phyloP scores from a whole-genome alignment of 176 grass and related monocot species.

The Oryza officinalis region DNA sequence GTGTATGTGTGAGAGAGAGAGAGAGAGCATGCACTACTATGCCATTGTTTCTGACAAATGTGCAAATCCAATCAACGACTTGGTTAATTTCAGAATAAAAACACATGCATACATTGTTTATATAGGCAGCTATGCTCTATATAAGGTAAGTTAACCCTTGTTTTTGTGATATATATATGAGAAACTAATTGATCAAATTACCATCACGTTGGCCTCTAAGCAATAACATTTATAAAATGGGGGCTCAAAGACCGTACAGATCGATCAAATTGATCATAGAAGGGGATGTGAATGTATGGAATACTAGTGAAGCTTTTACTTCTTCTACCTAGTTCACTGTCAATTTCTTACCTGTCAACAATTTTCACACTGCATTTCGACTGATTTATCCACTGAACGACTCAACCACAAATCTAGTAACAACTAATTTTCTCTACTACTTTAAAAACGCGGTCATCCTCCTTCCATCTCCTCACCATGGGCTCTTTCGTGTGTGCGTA shows the following conservation, averaged over 20 bases:
- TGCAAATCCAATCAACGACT: neutral
- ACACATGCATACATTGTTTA: neutral
- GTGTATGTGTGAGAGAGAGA: too few species aligned
- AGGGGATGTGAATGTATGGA: neutral
- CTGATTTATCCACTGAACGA: neutral
- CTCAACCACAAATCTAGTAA: neutral
- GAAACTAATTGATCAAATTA: neutral
- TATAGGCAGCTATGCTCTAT: neutral
- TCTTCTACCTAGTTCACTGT: neutral
- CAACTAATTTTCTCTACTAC: neutral
- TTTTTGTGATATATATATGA: neutral
- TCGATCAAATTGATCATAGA: neutral
- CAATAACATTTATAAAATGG: too few species aligned
- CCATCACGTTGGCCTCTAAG: neutral
- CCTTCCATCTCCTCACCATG: too few species aligned
- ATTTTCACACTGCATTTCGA: neutral
- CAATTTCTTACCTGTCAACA: neutral
- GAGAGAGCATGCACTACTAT: neutral
- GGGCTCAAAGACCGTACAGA: neutral
- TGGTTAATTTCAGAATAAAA: neutral
- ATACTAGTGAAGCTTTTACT: neutral
- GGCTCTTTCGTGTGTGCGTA: too few species aligned
- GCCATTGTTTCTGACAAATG: neutral
- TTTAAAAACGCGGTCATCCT: too few species aligned
- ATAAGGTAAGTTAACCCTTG: neutral